A percentile compares a stretch with the other conserved stretches of the same genome.
These are phyloP conservation scores for Suillus luteus DNA, from an alignment of 768 basidiomycete genomes.

Conservation along the genomic window DNA sequence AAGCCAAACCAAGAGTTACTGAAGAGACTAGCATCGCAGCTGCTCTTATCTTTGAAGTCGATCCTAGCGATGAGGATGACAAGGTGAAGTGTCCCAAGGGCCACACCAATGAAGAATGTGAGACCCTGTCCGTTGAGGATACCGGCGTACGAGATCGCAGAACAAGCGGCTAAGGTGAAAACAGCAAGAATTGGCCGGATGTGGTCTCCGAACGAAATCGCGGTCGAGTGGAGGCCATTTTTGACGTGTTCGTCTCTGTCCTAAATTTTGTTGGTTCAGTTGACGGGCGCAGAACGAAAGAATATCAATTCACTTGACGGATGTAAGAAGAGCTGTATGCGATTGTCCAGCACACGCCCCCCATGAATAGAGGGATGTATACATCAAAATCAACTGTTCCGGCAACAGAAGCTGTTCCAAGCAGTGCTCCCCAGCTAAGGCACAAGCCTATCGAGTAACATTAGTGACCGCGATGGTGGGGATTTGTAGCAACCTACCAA, in stretches of 20 bases:
- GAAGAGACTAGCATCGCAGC: neutral
- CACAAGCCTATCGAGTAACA: neutral
- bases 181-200: slow-evolving; percentile 53
- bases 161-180: slow-evolving; percentile 29
- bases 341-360: neutral
- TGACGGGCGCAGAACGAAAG: slow-evolving; percentile 25
- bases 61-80: neutral
- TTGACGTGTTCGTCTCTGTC: slow-evolving; percentile 73
- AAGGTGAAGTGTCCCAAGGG: neutral
- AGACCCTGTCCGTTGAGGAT: slow-evolving; percentile 45
- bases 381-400: neutral
- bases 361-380: neutral
- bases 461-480: neutral
- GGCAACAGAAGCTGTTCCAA: slow-evolving; percentile 1
- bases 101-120: neutral
- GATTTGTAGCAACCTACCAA: slow-evolving; percentile 23
- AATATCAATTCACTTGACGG: neutral
- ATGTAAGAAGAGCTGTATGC: neutral
- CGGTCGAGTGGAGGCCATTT: slow-evolving; percentile 75
- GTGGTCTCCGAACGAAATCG: slow-evolving; percentile 65
- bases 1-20: neutral
- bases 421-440: neutral
- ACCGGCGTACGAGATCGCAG: slow-evolving; percentile 50
- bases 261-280: slow-evolving; percentile 62
- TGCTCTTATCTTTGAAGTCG: neutral